These are phyloP conservation scores for Yamadazyma takamatsuzukensis DNA, from an alignment of 805 yeast species.

Conservation along the genomic window DNA sequence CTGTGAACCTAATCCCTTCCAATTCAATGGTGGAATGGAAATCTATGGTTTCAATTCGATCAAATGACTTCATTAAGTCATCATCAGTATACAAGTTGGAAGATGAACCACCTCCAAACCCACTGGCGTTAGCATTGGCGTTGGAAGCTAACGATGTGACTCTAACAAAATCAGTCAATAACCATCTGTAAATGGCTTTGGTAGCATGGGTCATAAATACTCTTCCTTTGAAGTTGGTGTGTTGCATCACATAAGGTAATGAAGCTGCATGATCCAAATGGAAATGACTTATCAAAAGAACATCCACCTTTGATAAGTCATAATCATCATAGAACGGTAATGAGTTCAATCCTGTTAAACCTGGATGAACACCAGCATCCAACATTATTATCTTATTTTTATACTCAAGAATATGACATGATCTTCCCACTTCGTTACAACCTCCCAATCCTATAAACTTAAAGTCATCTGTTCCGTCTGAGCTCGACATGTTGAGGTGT, in stretches of 20 bases:
- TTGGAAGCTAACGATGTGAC: slow-evolving; percentile 59
- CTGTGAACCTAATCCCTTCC: slow-evolving; percentile 92
- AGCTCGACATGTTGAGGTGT: slow-evolving; percentile 1
- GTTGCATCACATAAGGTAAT: slow-evolving; percentile 96
- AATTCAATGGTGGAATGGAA: slow-evolving; percentile 94
- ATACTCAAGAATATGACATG: slow-evolving; percentile 88
- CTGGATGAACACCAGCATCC: slow-evolving; percentile 99
- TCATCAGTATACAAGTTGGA: slow-evolving; percentile 80
- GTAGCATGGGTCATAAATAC: slow-evolving; percentile 99
- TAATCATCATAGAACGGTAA: slow-evolving; percentile 95
- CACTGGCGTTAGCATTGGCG: slow-evolving; percentile 31
- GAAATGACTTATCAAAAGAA: slow-evolving; percentile 86
- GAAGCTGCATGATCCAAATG: slow-evolving; percentile 99
- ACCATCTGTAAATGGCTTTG: slow-evolving; percentile 95
- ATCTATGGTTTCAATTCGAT: slow-evolving; percentile 87
- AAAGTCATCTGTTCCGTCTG: slow-evolving; percentile 37
- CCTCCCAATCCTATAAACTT: slow-evolving; percentile 92
- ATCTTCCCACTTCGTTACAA: slow-evolving; percentile 96
- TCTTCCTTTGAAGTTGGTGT: slow-evolving; percentile 89
- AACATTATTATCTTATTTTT: slow-evolving; percentile 94
- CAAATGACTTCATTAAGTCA: slow-evolving; percentile 83
- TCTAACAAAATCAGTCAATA: slow-evolving; percentile 87
- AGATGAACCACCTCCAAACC: slow-evolving; percentile 34
- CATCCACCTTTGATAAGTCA: slow-evolving; percentile 83
- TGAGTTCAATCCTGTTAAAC: slow-evolving; percentile 82